A percentile compares a stretch with the other conserved stretches of the same genome.
Evolutionary conservation across 192 early-diverging fungal species (phyloP).

Genomic region (Polychytrium aggregatum): DNA sequence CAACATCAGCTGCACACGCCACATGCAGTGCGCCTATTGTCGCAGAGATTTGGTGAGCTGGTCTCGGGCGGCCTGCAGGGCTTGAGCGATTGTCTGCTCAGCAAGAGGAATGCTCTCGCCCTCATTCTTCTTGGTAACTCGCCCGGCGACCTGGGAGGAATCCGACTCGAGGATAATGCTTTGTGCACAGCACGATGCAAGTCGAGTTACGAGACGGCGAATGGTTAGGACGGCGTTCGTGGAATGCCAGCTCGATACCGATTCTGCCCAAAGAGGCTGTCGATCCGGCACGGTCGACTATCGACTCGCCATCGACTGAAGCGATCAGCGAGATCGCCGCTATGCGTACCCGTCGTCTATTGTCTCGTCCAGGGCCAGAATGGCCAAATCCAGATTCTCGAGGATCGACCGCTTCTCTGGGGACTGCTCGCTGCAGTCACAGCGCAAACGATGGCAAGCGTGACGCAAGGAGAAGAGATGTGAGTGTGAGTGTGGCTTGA

Average conservation of each 20-base stretch:
- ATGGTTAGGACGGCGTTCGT: background rate
- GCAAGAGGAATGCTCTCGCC: conserved; percentile 18
- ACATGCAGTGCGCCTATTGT: too few species aligned
- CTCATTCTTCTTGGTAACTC: conserved; percentile 33
- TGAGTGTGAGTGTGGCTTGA: too few species aligned
- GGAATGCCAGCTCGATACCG: too few species aligned
- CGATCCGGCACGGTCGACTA: too few species aligned
- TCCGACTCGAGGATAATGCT: conserved; percentile 37
- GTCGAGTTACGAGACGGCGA: background rate
- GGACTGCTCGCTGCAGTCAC: too few species aligned
- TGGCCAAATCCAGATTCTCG: conserved; percentile 84
- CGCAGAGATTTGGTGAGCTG: conserved; percentile 29
- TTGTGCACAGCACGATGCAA: background rate
- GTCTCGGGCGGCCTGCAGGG: conserved; percentile 29
- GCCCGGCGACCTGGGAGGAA: conserved; percentile 23
- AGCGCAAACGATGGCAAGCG: too few species aligned
- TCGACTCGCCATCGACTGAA: background rate
- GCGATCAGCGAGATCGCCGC: background rate
- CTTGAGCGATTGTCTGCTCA: conserved; percentile 37
- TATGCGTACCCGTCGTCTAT: conserved; percentile 76
- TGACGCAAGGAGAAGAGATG: too few species aligned
- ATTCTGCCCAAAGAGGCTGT: too few species aligned
- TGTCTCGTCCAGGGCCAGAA: conserved; percentile 84
- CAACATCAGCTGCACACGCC: too few species aligned
- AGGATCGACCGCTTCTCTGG: conserved; percentile 83